These are phyloP conservation scores for Cordia subcordata DNA, from an alignment of 257 asterid genomes.

Conservation along the genomic window DNA sequence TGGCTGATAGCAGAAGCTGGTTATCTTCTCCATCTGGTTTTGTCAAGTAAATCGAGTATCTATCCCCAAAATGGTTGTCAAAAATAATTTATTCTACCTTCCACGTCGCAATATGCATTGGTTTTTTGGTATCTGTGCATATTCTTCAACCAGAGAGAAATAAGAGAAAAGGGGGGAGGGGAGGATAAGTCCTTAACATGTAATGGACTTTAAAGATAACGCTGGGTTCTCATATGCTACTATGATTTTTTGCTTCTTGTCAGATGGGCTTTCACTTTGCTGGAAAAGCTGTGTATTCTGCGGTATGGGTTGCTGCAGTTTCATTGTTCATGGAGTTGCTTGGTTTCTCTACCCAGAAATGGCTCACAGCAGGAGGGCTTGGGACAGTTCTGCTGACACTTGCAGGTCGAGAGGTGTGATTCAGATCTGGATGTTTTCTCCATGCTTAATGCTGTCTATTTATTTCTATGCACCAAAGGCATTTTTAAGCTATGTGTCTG, in stretches of 20 bases:
- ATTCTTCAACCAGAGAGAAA: no score
- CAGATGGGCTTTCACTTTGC: slow-evolving; percentile 99
- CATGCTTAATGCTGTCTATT: neutral
- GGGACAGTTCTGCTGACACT: slow-evolving; percentile 97
- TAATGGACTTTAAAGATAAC: no score
- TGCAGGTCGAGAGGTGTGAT: slow-evolving; percentile 94
- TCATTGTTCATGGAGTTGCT: slow-evolving; percentile 96
- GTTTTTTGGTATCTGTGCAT: no score
- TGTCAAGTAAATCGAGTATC: no score
- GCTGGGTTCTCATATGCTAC: neutral
- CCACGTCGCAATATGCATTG: no score
- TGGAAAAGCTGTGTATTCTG: slow-evolving; percentile 80
- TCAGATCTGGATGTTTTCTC: neutral
- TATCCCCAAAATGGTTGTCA: no score
- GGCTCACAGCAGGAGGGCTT: slow-evolving; percentile 99
- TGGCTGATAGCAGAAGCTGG: no score
- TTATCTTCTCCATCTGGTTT: no score
- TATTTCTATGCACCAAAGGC: neutral
- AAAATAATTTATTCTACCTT: no score
- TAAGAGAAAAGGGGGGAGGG: no score
- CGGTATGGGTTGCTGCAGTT: slow-evolving; percentile 95
- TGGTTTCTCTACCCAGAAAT: slow-evolving; percentile 95
- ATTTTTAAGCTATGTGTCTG: no score
- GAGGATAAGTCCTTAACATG: no score
- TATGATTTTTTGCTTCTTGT: neutral